These are phyloP conservation scores for Rhinocladiella similis DNA, from an alignment of 2,329 filamentous ascomycete species.

Conservation along the genomic window DNA sequence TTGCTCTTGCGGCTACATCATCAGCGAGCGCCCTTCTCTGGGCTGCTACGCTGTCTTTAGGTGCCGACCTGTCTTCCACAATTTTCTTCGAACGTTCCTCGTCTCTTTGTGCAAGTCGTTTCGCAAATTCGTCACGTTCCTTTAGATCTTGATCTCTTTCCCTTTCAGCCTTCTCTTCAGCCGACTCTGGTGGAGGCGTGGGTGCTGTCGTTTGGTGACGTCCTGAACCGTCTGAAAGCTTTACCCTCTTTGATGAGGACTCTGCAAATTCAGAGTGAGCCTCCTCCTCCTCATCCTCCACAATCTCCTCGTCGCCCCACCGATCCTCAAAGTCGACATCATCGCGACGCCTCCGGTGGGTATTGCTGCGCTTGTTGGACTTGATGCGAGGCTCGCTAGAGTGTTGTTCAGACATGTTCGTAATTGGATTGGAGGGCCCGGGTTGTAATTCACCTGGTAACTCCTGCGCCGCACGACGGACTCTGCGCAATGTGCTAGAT, in stretches of 20 bases:
- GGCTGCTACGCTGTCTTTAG: conserved; percentile 58
- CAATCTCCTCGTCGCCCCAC: conserved; percentile 76
- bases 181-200: conserved; percentile 41
- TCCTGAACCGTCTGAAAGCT: conserved; percentile 58
- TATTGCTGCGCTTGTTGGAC: conserved; percentile 18
- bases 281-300: conserved; percentile 48
- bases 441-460: conserved; percentile 12
- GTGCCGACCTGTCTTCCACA: conserved; percentile 59
- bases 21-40: conserved; percentile 65
- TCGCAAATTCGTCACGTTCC: conserved; percentile 79
- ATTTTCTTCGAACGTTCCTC: conserved; percentile 68
- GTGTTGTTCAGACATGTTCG: conserved; percentile 22
- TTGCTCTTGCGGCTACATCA: conserved; percentile 65
- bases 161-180: conserved; percentile 59
- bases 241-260: conserved; percentile 69
- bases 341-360: conserved; percentile 21
- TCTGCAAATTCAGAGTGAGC: conserved; percentile 63
- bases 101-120: conserved; percentile 71
- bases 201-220: conserved; percentile 32
- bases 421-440: background rate
- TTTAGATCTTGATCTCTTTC: conserved; percentile 66
- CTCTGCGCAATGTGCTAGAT: too few species aligned
- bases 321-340: conserved; percentile 68
- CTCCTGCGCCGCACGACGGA: too few species aligned
- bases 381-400: conserved; percentile 20